phyloP scores from a whole-genome alignment of 345 rosid species.

The Ricinus communis region DNA sequence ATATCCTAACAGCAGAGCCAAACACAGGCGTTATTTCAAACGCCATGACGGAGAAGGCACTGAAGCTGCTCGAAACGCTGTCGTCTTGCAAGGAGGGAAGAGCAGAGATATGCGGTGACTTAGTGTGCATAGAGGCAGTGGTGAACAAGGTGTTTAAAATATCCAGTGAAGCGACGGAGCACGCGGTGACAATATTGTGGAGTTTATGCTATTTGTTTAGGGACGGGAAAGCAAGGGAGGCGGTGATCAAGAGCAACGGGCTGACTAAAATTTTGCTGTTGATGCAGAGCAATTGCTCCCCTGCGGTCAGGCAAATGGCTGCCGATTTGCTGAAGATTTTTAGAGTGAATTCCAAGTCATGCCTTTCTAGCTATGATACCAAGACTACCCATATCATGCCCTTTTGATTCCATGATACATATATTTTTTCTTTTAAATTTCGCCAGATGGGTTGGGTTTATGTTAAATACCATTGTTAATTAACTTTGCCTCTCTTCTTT shows the following conservation, averaged over 20 bases:
- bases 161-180: slow-evolving; percentile 73
- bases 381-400: slow-evolving; percentile 92
- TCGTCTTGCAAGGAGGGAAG: slow-evolving; percentile 69
- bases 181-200: slow-evolving; percentile 82
- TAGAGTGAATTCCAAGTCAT: slow-evolving; percentile 49
- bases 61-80: slow-evolving; percentile 60
- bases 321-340: slow-evolving; percentile 67
- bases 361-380: slow-evolving; percentile 71
- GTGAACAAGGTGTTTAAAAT: slow-evolving; percentile 68
- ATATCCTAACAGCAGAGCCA: slow-evolving; percentile 40
- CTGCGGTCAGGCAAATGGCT: slow-evolving; percentile 67
- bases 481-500: not conserved
- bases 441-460: not conserved
- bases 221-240: slow-evolving; percentile 61
- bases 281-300: slow-evolving; percentile 86
- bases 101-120: slow-evolving; percentile 44
- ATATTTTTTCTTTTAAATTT: too few species aligned
- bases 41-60: slow-evolving; percentile 57
- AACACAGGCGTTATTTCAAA: slow-evolving; percentile 15
- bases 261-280: slow-evolving; percentile 68
- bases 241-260: slow-evolving; percentile 63
- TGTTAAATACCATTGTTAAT: not conserved
- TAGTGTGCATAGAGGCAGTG: slow-evolving; percentile 56
- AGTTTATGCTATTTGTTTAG: slow-evolving; percentile 60
- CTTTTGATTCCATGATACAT: slow-evolving; percentile 46